These are phyloP conservation scores for Populus euphratica DNA, from an alignment of 345 rosid genomes.

Conservation along the genomic window DNA sequence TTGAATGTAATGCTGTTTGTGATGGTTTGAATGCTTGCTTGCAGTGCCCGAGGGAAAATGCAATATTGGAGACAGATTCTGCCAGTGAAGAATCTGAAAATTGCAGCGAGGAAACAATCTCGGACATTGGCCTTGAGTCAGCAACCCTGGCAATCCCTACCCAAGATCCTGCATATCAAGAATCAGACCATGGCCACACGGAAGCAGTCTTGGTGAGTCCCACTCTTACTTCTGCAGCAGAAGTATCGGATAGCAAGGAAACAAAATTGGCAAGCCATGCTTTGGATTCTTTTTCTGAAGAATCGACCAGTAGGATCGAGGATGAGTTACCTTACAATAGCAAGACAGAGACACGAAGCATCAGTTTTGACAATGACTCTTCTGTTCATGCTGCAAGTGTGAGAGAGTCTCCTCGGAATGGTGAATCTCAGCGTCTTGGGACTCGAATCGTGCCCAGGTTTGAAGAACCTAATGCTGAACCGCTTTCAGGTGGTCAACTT, in stretches of 20 bases:
- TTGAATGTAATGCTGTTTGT: background rate
- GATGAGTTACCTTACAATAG: constrained; percentile 19
- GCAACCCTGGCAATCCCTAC: background rate
- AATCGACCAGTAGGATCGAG: background rate
- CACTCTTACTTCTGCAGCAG: background rate
- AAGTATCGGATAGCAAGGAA: constrained; percentile 9
- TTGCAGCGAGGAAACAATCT: constrained; percentile 7
- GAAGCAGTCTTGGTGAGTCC: background rate
- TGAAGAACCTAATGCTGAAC: constrained; percentile 23
- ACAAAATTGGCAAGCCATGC: background rate
- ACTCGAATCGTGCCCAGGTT: constrained; percentile 14
- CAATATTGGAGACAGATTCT: constrained; percentile 5
- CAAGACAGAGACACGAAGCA: constrained; percentile 32
- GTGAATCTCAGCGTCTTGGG: constrained; percentile 14
- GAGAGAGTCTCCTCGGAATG: constrained; percentile 20
- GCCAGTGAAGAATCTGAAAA: constrained; percentile 12
- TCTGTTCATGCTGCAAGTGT: constrained; percentile 17
- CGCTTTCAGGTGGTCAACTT: constrained; percentile 29
- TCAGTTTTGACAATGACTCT: constrained; percentile 26
- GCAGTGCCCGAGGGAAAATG: constrained; percentile 31
- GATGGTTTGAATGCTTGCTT: constrained; percentile 12
- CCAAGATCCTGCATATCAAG: background rate
- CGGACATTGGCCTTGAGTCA: background rate
- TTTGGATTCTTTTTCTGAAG: background rate
- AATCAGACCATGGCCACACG: background rate